Evolutionary conservation across 768 basidiomycete species (phyloP).

Genomic region (Naganishia kalamii): DNA sequence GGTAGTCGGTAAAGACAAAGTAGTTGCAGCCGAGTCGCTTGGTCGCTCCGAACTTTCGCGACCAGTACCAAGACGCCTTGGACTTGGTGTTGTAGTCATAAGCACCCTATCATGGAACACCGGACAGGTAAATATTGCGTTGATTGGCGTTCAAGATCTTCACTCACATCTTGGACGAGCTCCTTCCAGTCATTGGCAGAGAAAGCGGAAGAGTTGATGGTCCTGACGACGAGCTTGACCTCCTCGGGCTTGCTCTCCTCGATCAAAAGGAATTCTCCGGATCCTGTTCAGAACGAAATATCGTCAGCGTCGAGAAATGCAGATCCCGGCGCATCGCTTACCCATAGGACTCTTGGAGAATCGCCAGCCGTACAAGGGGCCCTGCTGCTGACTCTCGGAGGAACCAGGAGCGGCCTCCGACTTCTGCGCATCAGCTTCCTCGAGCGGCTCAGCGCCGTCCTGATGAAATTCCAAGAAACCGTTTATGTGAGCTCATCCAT

Average conservation of each 20-base stretch:
- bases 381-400: not conserved
- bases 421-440: constrained; percentile 12
- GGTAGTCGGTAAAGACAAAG: constrained; percentile 46
- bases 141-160: not conserved
- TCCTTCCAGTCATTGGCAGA: constrained; percentile 44
- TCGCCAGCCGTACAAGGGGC: constrained; percentile 34
- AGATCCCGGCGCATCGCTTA: constrained; percentile 20
- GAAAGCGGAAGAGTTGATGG: constrained; percentile 45
- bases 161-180: constrained; percentile 41
- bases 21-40: constrained; percentile 38
- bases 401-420: not conserved
- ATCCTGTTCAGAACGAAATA: constrained; percentile 27
- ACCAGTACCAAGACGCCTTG: constrained; percentile 48
- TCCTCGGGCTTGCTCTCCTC: constrained; percentile 34
- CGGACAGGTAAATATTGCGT: not conserved
- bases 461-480: not conserved
- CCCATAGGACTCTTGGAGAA: constrained; percentile 45
- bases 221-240: constrained; percentile 43
- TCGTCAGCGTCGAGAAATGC: not conserved
- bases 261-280: constrained; percentile 43
- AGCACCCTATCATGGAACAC: constrained; percentile 27
- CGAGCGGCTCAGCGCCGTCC: constrained; percentile 14
- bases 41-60: constrained; percentile 39
- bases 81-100: constrained; percentile 46
- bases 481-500: not conserved